Evolutionary conservation across 108 stramenopile genomes (phyloP).

Genomic region (Pseudonitzschia pungens): DNA sequence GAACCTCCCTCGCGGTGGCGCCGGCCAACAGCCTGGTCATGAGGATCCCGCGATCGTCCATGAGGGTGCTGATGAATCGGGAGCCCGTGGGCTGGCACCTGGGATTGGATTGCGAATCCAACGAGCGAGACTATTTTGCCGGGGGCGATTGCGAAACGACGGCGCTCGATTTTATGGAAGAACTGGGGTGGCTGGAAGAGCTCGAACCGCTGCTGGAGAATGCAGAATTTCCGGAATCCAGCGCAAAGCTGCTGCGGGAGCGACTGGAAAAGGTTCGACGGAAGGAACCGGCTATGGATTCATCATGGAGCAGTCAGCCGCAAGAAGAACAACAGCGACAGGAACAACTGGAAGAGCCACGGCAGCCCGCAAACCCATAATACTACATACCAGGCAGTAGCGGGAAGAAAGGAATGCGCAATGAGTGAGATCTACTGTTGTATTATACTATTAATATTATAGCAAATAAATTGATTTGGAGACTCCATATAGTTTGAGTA

Average conservation of each 20-base stretch:
- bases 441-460: no score
- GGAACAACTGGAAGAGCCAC: no score
- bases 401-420: no score
- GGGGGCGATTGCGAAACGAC: slow-evolving; percentile 58
- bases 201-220: slow-evolving; percentile 44
- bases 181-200: slow-evolving; percentile 59
- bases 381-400: no score
- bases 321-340: no score
- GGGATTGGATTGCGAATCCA: slow-evolving; percentile 49
- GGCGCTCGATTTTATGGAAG: slow-evolving; percentile 52
- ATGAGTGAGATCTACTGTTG: no score
- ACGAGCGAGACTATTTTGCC: slow-evolving; percentile 56
- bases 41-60: slow-evolving; percentile 53
- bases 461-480: no score
- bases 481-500: no score
- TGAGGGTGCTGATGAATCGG: slow-evolving; percentile 77
- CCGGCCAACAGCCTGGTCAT: slow-evolving; percentile 79
- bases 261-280: slow-evolving; percentile 19
- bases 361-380: no score
- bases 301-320: no score
- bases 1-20: slow-evolving; percentile 65
- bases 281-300: no score
- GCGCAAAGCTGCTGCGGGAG: slow-evolving; percentile 37
- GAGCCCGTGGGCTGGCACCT: slow-evolving; percentile 67
- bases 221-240: slow-evolving; percentile 48